Conservation (phyloP, 78 protist genomes). For the Acrasis kona region DNA sequence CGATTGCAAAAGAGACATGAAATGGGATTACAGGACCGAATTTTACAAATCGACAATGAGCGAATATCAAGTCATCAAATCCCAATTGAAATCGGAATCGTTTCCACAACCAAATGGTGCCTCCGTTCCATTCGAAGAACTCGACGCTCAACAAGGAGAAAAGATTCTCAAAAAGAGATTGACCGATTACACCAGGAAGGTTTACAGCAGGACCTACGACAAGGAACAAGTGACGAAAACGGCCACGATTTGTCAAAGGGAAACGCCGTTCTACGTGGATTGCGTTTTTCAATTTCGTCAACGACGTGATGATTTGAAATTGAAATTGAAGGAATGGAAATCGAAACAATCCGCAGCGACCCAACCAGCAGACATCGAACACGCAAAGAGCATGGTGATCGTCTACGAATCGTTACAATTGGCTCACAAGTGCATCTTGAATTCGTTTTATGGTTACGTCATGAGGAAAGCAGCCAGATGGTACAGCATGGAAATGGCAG, state of each 20-base stretch:
- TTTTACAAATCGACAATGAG: conserved; percentile 29
- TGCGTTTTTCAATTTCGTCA: conserved; percentile 91
- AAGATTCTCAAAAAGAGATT: conserved; percentile 51
- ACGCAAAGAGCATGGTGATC: conserved; percentile 40
- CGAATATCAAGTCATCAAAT: conserved; percentile 41
- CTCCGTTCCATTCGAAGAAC: no score
- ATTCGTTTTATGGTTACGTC: conserved; percentile 99
- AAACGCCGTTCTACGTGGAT: conserved; percentile 96
- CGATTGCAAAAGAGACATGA: conserved; percentile 47
- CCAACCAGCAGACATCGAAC: background rate
- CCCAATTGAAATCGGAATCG: conserved; percentile 30
- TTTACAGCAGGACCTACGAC: conserved; percentile 5
- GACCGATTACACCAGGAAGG: conserved; percentile 55
- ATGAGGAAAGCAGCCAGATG: conserved; percentile 97
- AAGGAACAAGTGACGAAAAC: background rate
- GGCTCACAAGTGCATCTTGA: conserved; percentile 99
- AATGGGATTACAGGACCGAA: conserved; percentile 94
- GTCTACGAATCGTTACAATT: conserved; percentile 98
- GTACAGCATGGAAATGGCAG: conserved; percentile 99
- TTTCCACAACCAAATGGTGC: no score
- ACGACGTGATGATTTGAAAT: conserved; percentile 89
- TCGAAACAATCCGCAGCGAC: background rate
- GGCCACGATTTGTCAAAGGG: conserved; percentile 94
- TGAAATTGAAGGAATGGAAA: conserved; percentile 59
- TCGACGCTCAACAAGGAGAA: background rate